Conservation (phyloP, 352 stramenopile species). For the Globisporangium cederbergense region DNA sequence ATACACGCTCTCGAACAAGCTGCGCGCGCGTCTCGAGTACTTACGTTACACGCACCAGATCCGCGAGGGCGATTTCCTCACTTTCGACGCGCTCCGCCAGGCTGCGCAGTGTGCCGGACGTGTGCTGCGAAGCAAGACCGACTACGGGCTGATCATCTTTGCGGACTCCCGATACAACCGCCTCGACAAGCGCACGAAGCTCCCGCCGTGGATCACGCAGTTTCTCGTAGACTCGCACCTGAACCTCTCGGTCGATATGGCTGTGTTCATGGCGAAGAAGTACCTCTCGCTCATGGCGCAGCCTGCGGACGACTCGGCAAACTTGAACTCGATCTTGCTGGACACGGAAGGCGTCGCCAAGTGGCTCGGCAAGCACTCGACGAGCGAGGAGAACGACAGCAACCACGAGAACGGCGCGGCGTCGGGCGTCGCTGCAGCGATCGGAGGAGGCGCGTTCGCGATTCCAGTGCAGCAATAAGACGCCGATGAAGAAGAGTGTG, state of each 20-base stretch:
- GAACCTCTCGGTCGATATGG: conserved; percentile 97
- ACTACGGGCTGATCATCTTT: conserved; percentile 99
- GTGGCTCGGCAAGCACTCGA: conserved; percentile 52
- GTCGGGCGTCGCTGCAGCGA: conserved; percentile 2
- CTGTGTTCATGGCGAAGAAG: conserved; percentile 93
- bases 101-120: conserved; percentile 96
- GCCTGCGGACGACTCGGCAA: conserved; percentile 87
- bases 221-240: conserved; percentile 95
- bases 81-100: conserved; percentile 98
- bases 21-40: conserved; percentile 96
- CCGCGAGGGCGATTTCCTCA: conserved; percentile 95
- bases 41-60: conserved; percentile 93
- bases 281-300: conserved; percentile 97
- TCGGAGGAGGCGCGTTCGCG: background rate
- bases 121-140: conserved; percentile 98
- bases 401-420: background rate
- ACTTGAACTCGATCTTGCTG: conserved; percentile 93
- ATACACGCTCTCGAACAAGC: conserved; percentile 94
- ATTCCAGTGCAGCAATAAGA: conserved; percentile 12
- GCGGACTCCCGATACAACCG: conserved; percentile 98
- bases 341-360: conserved; percentile 87
- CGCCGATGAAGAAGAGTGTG: background rate
- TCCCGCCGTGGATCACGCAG: conserved; percentile 98
- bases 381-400: background rate
- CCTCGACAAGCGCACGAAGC: conserved; percentile 96